These are phyloP conservation scores for Actinomortierella ambigua DNA, from an alignment of 371 early-diverging fungal genomes.

Conservation along the genomic window DNA sequence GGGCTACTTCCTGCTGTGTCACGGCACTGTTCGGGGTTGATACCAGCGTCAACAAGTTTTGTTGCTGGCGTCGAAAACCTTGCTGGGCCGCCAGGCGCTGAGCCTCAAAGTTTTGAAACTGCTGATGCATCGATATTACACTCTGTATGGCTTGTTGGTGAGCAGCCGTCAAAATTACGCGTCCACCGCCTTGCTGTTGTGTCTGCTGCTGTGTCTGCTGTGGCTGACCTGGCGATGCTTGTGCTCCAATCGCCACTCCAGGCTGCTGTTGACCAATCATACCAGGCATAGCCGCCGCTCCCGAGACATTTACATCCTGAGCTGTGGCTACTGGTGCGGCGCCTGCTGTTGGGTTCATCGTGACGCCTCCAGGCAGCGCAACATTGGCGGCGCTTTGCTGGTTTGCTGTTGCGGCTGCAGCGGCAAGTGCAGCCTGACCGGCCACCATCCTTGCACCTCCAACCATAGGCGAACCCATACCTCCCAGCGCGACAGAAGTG, in stretches of 20 bases:
- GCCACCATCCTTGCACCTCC: conserved; percentile 21
- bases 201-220: no score
- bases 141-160: conserved; percentile 23
- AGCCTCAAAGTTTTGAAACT: conserved; percentile 13
- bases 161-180: conserved; percentile 5
- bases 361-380: conserved; percentile 2
- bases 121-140: conserved; percentile 33
- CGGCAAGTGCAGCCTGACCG: conserved; percentile 10
- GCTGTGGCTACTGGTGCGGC: neutral
- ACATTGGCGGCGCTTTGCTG: conserved; percentile 4
- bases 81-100: conserved; percentile 12
- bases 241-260: neutral
- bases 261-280: neutral
- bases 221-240: neutral
- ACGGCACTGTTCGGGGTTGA: conserved; percentile 18
- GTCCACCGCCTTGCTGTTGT: conserved; percentile 2
- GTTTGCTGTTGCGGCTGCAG: conserved; percentile 12
- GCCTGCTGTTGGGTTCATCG: neutral
- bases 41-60: conserved; percentile 16
- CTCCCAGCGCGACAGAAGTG: no score
- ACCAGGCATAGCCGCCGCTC: neutral
- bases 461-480: conserved; percentile 16
- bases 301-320: neutral
- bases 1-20: conserved; percentile 5
- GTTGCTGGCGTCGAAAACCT: conserved; percentile 18